phyloP scores from a whole-genome alignment of 2,329 filamentous ascomycete genomes.

The Claviceps lovelessii region DNA sequence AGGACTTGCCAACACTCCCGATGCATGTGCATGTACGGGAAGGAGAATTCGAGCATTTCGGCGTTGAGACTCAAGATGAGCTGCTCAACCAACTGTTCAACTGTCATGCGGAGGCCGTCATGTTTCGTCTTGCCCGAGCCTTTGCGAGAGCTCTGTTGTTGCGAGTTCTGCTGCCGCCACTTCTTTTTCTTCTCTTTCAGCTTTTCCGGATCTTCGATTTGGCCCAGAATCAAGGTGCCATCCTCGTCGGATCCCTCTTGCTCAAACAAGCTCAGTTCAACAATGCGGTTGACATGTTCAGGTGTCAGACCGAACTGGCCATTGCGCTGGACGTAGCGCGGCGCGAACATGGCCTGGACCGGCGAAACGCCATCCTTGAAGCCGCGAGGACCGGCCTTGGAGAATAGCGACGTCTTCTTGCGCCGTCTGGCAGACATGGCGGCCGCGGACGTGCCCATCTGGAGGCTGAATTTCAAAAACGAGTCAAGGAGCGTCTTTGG shows the following conservation, averaged over 20 bases:
- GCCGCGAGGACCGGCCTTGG: conserved; percentile 10
- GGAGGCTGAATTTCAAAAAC: conserved; percentile 22
- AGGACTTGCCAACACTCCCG: conserved; percentile 26
- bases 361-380: conserved; percentile 15
- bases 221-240: conserved; percentile 4
- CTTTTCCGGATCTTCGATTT: conserved; percentile 10
- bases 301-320: not conserved
- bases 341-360: conserved; percentile 22
- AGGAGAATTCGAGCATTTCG: conserved; percentile 22
- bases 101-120: conserved; percentile 2
- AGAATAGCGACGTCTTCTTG: conserved; percentile 9
- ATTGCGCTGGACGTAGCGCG: not conserved
- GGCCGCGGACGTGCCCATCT: conserved; percentile 21
- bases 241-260: conserved; percentile 8
- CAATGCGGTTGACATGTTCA: not conserved
- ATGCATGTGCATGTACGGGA: conserved; percentile 29
- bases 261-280: conserved; percentile 2
- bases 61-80: conserved; percentile 20
- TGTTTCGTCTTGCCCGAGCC: not conserved
- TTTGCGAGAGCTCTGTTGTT: not conserved
- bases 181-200: conserved; percentile 3
- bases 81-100: conserved; percentile 16
- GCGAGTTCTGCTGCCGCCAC: not conserved
- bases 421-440: not conserved
- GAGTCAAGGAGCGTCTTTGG: conserved; percentile 20